Conservation (phyloP, 306 rosid species). For the Trifolium pratense region DNA sequence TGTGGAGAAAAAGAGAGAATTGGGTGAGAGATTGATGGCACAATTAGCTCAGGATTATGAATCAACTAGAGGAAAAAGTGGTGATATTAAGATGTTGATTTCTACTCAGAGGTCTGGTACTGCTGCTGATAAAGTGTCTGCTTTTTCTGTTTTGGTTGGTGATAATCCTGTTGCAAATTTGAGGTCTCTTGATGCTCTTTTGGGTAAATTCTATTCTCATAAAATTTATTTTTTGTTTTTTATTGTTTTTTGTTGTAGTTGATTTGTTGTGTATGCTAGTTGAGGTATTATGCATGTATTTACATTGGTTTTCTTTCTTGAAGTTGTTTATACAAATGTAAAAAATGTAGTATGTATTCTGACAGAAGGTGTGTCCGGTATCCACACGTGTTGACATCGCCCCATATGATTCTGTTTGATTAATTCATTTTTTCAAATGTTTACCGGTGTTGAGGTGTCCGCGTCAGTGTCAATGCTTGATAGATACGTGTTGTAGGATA, state of each 20-base stretch:
- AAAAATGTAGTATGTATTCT: background rate
- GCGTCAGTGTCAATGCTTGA: no score
- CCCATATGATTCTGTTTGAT: no score
- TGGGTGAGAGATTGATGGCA: constrained; percentile 85
- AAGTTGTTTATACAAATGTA: background rate
- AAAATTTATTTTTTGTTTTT: background rate
- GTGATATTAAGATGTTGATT: constrained; percentile 87
- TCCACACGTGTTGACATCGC: no score
- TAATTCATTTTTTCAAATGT: no score
- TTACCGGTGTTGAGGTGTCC: no score
- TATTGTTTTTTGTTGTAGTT: no score
- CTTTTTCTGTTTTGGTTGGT: constrained; percentile 83
- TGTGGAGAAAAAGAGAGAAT: constrained; percentile 70
- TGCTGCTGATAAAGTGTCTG: constrained; percentile 90
- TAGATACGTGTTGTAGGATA: no score
- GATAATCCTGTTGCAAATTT: constrained; percentile 86
- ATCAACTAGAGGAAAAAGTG: constrained; percentile 73
- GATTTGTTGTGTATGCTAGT: background rate
- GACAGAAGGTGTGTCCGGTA: no score
- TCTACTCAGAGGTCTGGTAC: constrained; percentile 94
- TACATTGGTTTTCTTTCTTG: constrained; percentile 16
- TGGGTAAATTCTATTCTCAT: constrained; percentile 56
- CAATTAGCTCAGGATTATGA: constrained; percentile 79
- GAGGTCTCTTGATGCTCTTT: constrained; percentile 83
- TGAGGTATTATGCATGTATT: constrained; percentile 12